Evolutionary conservation across 2,329 filamentous ascomycete genomes (phyloP).

Genomic region (Diaporthe vexans): DNA sequence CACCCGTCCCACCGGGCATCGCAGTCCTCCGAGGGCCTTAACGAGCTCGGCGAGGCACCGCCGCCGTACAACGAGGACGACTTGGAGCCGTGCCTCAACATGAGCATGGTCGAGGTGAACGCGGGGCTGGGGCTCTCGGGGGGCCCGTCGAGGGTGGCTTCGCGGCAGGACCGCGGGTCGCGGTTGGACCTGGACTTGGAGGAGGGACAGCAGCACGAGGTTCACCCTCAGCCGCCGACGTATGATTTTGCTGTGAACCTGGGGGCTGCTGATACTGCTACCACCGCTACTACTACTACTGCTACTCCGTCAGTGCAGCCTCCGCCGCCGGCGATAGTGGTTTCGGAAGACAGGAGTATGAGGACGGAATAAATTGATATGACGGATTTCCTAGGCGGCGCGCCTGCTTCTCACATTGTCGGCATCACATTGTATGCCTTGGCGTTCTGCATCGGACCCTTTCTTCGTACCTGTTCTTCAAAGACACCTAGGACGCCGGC

Average conservation of each 20-base stretch:
- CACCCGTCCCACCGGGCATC: conserved; percentile 3
- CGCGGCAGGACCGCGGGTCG: conserved; percentile 22
- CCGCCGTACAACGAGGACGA: conserved; percentile 44
- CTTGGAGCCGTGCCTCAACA: conserved; percentile 6
- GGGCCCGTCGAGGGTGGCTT: conserved; percentile 3
- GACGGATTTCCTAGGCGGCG: too few relatives aligned
- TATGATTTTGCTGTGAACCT: conserved; percentile 24
- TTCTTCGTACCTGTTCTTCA: background rate
- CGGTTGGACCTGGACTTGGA: background rate
- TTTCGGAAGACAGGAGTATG: background rate
- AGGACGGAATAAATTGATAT: background rate
- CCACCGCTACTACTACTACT: too few relatives aligned
- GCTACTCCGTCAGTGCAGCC: background rate
- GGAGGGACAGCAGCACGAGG: background rate
- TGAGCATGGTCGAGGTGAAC: conserved; percentile 11
- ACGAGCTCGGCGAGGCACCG: conserved; percentile 48
- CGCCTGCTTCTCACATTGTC: background rate
- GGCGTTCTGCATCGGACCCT: background rate
- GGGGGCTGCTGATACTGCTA: background rate
- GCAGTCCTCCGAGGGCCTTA: conserved; percentile 44
- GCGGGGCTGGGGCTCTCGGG: background rate
- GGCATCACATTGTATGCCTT: background rate
- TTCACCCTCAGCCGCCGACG: conserved; percentile 9
- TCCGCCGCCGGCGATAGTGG: conserved; percentile 9
- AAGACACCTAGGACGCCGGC: background rate